Base-by-base conservation (phyloP, 306 rosid species). In the Malus sylvestris region DNA sequence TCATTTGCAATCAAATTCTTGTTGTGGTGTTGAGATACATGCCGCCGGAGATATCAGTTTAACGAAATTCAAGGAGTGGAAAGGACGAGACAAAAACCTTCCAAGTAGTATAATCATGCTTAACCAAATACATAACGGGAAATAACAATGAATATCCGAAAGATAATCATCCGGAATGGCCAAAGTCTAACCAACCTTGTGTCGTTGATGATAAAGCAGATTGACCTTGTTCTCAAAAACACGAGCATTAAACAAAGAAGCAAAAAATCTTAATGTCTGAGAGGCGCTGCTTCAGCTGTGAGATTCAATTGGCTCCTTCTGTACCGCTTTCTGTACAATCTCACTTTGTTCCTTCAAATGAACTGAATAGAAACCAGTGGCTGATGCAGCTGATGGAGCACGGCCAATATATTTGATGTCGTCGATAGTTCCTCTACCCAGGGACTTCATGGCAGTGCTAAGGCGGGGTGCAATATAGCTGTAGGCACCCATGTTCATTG, bases 401-500 rank as follows among this genome's bases (percentile, higher is more conserved):
- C 97, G 99, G 15, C 97, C 99, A 2, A 87, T 81, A 44, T 90
- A 92, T 69, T 92, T 95, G 35, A 92, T 82, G 72, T 92, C 92
- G 0, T 92, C 97, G 11, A 81, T 65, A 14, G 92, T 72, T 80
- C 97, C 99, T 84, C 92, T 83, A 16, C 84, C 87, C 58, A 90
- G 80, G 0, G 92, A 83, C 80, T 85, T 91, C 97, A 96, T 75
- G 73, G 99, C 89, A 19, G 97, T 78, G 85, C 80, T 71, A 59
- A 96, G 97, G 61, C 98, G 87, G 38, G 98, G 97, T 53, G 86
- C 72, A 52, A 92, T 76, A 67, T 96, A 96, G 67, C 62, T 80
- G 84, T 88, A 92, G 38, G 88, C 97, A 55, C 99, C 99, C 99
- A 96, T 92, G 88, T 92, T 96, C 98, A 96, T 87, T 22, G 98